These are phyloP conservation scores for Mucor saturninus DNA, from an alignment of 371 early-diverging fungal genomes.

Conservation along the genomic window DNA sequence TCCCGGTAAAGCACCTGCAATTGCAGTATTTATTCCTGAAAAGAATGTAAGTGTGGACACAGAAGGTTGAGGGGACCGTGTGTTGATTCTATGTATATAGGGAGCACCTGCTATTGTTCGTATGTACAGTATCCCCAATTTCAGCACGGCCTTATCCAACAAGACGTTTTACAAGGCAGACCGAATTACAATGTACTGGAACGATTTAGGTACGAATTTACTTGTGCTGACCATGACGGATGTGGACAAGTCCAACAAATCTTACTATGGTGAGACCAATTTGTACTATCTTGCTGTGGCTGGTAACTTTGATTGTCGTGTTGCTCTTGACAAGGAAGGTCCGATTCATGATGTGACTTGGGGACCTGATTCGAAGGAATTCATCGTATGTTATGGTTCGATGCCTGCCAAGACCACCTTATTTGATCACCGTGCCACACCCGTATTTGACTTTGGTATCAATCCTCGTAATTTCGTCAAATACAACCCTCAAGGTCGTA, in stretches of 20 bases:
- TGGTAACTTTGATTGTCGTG: slow-evolving; percentile 93
- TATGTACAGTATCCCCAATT: slow-evolving; percentile 80
- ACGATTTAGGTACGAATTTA: slow-evolving; percentile 87
- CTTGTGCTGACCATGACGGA: slow-evolving; percentile 94
- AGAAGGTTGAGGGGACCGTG: neutral
- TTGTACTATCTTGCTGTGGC: slow-evolving; percentile 90
- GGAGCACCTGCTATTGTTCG: slow-evolving; percentile 82
- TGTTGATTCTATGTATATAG: slow-evolving; percentile 22
- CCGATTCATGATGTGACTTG: slow-evolving; percentile 96
- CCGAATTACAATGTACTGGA: slow-evolving; percentile 91
- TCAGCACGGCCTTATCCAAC: slow-evolving; percentile 75
- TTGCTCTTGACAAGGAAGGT: slow-evolving; percentile 87
- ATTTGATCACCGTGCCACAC: slow-evolving; percentile 88
- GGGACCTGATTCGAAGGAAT: slow-evolving; percentile 94
- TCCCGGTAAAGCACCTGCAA: slow-evolving; percentile 81
- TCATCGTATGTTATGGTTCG: slow-evolving; percentile 92
- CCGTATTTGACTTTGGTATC: slow-evolving; percentile 84
- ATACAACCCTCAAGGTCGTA: slow-evolving; percentile 90
- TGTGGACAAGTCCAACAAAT: slow-evolving; percentile 92
- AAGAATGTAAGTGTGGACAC: slow-evolving; percentile 55
- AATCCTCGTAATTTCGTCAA: slow-evolving; percentile 87
- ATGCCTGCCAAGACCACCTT: slow-evolving; percentile 94
- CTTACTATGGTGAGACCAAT: slow-evolving; percentile 95
- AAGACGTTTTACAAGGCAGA: slow-evolving; percentile 97
- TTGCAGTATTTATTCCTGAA: slow-evolving; percentile 90